Evolutionary conservation across 345 rosid species (phyloP).

Genomic region (Diplotaxis tenuifolia): DNA sequence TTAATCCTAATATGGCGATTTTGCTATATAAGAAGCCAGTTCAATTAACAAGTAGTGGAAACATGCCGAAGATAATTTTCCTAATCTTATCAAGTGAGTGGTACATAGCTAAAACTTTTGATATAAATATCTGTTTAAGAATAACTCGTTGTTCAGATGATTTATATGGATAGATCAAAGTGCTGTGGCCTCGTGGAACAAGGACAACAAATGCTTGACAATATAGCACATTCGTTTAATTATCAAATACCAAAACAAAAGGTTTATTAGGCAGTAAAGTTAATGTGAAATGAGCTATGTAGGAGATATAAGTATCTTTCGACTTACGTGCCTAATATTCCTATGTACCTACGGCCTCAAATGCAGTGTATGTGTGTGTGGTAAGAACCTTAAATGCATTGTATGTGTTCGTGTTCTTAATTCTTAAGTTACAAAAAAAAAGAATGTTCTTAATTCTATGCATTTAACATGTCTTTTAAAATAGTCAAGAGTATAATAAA

Average conservation of each 20-base stretch:
- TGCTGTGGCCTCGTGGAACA: slow-evolving; percentile 27
- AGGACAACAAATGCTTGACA: slow-evolving; percentile 21
- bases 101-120: no score
- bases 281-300: slow-evolving; percentile 27
- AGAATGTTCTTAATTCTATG: slow-evolving; percentile 9
- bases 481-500: not conserved
- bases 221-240: slow-evolving; percentile 17
- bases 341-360: slow-evolving; percentile 16
- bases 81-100: slow-evolving; percentile 27
- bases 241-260: not conserved
- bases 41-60: slow-evolving; percentile 23
- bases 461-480: not conserved
- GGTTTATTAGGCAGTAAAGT: slow-evolving; percentile 23
- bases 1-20: no score
- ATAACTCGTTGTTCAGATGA: not conserved
- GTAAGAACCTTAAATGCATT: not conserved
- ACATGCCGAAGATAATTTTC: slow-evolving; percentile 17
- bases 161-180: not conserved
- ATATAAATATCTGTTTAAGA: not conserved
- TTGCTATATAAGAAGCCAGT: not conserved
- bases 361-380: not conserved
- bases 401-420: no score
- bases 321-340: slow-evolving; percentile 35
- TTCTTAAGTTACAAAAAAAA: no score
- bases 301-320: slow-evolving; percentile 21